Percentiles rank a stretch among this genome's conserved stretches.
phyloP scores from a whole-genome alignment of 106 monocot genomes.

The Hemerocallis citrina region DNA sequence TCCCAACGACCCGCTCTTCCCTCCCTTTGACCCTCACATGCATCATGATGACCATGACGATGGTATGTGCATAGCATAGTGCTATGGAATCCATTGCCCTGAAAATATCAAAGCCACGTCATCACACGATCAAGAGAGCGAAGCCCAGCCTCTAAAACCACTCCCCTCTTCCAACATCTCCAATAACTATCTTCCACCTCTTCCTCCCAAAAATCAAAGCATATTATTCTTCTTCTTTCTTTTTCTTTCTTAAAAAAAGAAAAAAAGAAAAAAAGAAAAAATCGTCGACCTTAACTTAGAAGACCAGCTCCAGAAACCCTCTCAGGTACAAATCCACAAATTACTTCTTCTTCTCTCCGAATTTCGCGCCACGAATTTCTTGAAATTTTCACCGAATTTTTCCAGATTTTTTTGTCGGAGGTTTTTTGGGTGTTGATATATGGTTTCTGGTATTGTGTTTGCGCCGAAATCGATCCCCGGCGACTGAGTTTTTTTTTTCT shows the following conservation, averaged over 20 bases:
- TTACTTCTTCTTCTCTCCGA: neutral
- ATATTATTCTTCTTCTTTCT: no score
- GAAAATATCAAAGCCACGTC: conserved; percentile 12
- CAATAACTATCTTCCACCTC: neutral
- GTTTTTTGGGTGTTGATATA: neutral
- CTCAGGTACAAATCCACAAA: neutral
- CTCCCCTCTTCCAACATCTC: neutral
- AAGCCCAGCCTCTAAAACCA: conserved; percentile 4
- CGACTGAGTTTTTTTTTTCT: no score
- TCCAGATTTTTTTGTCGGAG: neutral
- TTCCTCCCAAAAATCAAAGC: neutral
- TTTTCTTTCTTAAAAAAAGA: neutral
- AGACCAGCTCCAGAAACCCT: neutral
- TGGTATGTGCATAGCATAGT: no score
- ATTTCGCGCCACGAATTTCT: neutral
- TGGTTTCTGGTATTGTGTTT: neutral
- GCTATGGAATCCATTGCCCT: no score
- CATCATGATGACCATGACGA: no score
- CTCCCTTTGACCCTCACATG: no score
- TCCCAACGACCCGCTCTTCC: no score
- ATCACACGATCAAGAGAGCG: neutral
- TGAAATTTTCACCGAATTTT: neutral
- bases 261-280: neutral
- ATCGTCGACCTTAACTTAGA: no score
- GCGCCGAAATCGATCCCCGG: conserved; percentile 3